Conservation (phyloP, 2,329 filamentous ascomycete genomes). For the Fusarium guadeloupense region DNA sequence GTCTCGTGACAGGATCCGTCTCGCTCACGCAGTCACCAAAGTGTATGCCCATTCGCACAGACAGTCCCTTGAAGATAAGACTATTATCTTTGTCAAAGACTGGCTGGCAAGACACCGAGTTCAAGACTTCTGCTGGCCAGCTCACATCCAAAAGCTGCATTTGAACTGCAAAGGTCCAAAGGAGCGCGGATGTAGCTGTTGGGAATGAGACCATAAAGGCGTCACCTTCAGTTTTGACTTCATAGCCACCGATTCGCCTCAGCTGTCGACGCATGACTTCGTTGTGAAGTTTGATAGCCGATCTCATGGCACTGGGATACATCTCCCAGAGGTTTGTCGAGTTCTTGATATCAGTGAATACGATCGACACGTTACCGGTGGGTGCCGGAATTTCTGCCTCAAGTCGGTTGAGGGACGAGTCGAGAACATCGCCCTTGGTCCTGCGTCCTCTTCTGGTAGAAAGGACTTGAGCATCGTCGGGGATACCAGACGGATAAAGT, state of each 20-base stretch:
- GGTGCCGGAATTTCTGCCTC: constrained; percentile 92
- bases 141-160: constrained; percentile 84
- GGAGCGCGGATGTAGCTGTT: constrained; percentile 89
- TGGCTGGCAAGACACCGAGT: constrained; percentile 84
- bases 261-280: constrained; percentile 94
- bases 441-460: constrained; percentile 72
- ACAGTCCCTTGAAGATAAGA: constrained; percentile 91
- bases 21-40: constrained; percentile 96
- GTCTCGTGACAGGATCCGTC: constrained; percentile 92
- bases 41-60: constrained; percentile 97
- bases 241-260: constrained; percentile 92
- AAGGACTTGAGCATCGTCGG: constrained; percentile 73
- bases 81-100: constrained; percentile 84
- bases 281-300: constrained; percentile 97
- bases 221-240: constrained; percentile 99
- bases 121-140: constrained; percentile 94
- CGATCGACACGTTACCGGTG: constrained; percentile 88
- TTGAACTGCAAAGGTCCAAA: constrained; percentile 98
- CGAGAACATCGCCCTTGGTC: constrained; percentile 72
- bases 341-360: constrained; percentile 99
- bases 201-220: constrained; percentile 99
- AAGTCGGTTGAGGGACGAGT: constrained; percentile 86
- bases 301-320: constrained; percentile 93
- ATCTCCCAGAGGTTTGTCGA: constrained; percentile 97
- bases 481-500: constrained; percentile 78